These are phyloP conservation scores for Mixia osmundae DNA, from an alignment of 1,284 basidiomycete species.

Conservation along the genomic window DNA sequence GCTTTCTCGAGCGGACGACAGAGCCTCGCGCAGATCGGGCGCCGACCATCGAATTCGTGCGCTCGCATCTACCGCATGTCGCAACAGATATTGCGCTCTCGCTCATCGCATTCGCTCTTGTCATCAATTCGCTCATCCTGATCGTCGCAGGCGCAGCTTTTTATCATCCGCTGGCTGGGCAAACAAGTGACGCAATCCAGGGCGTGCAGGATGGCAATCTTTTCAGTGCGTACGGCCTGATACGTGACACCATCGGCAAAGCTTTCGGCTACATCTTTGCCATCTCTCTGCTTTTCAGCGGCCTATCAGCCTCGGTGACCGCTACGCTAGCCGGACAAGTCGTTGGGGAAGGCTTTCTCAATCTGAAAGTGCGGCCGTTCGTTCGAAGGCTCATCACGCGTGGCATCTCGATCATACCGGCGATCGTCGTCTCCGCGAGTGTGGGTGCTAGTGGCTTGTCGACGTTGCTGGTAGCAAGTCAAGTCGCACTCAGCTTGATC, in stretches of 20 bases:
- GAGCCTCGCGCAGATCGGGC: neutral
- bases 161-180: no score
- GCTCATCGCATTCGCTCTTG: conserved; percentile 38
- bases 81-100: conserved; percentile 37
- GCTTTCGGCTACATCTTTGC: conserved; percentile 65
- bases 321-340: conserved; percentile 80
- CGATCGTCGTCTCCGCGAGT: conserved; percentile 49
- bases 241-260: conserved; percentile 38
- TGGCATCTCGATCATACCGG: conserved; percentile 62
- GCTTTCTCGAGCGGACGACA: neutral
- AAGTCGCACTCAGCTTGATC: conserved; percentile 53
- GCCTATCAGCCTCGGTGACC: conserved; percentile 78
- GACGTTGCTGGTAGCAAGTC: conserved; percentile 57
- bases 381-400: conserved; percentile 62
- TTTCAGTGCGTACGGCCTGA: conserved; percentile 55
- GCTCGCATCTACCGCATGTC: conserved; percentile 51
- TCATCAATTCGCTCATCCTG: conserved; percentile 37
- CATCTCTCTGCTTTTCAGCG: conserved; percentile 55
- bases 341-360: conserved; percentile 79
- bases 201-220: conserved; percentile 37
- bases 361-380: conserved; percentile 34
- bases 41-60: conserved; percentile 10
- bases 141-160: conserved; percentile 41
- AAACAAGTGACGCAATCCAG: conserved; percentile 28
- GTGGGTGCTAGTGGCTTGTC: conserved; percentile 55